A percentile compares a stretch with the other conserved stretches of the same genome.
phyloP scores from a whole-genome alignment of 805 yeast genomes.

The Candida silvicultrix region DNA sequence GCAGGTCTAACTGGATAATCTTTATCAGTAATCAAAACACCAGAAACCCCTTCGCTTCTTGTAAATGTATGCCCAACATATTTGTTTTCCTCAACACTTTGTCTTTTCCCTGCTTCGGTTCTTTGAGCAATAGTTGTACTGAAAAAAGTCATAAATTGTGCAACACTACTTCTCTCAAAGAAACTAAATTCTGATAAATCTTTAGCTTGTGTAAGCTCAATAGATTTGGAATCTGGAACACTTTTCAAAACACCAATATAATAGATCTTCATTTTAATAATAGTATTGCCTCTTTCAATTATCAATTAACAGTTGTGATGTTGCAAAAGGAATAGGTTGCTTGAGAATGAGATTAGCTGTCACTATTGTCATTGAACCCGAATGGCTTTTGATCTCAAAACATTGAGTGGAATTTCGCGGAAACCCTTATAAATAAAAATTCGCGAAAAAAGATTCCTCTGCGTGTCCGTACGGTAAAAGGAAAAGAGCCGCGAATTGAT shows the following conservation, averaged over 20 bases:
- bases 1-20: conserved; percentile 98
- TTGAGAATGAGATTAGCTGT: neutral
- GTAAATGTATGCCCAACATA: conserved; percentile 91
- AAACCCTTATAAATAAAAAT: neutral
- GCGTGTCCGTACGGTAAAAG: too few species aligned
- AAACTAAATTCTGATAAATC: conserved; percentile 84
- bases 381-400: neutral
- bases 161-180: conserved; percentile 77
- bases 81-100: conserved; percentile 79
- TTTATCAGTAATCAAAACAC: conserved; percentile 87
- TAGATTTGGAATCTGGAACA: conserved; percentile 47
- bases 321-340: neutral
- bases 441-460: too few species aligned
- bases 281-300: conserved; percentile 25
- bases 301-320: too few species aligned
- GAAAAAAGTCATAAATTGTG: conserved; percentile 93
- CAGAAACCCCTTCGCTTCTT: conserved; percentile 85
- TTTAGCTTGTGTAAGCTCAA: conserved; percentile 73
- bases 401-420: neutral
- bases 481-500: too few species aligned
- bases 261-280: conserved; percentile 62
- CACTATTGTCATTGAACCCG: neutral
- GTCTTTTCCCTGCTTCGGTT: conserved; percentile 86
- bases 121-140: conserved; percentile 85
- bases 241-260: conserved; percentile 83